Base-by-base conservation (phyloP, 163 green algal species). In the Chlamydomonas reinhardtii region DNA sequence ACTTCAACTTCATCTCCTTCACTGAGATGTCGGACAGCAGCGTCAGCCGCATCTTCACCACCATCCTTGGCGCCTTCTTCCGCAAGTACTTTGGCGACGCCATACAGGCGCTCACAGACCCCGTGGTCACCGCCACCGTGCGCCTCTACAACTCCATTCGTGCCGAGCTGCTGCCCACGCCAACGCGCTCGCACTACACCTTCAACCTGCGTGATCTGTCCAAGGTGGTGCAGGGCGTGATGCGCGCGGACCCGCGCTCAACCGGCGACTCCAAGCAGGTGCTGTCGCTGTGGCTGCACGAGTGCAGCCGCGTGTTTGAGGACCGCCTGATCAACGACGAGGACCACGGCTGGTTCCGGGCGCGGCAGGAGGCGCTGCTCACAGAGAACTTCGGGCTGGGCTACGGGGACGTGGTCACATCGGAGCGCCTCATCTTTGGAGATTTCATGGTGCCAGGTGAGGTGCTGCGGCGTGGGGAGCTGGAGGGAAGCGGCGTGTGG, bases 161-260 rank as follows among this genome's bases (percentile, higher is more conserved):
- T 16, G 88, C 65, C 29, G 90, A 97, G 87, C 90, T 98, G 85
- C 91, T 98, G 76, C 95, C 95, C 71, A 98, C 95, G 24, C 95
- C 95, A 19, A 92, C 88, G 31, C 96, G 96, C 87, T 91, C 69
- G 39, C 95, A 98, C 90, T 98, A 98, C 91, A 97, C 94, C 32
- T 98, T 97, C 94, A 98, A 98, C 91, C 88, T 97, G 80, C 90
- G 95, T 17, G 95, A 98, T 83, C 80, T 97, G 48, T 92, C 90
- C 62, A 95, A 95, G 84, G 93, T 97, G 72, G 89, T 97, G 48
- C 95, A 98, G 89, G 95, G 95, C 35, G 87, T 96, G 59, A 95
- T 97, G 94, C 88, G 95, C 32, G 94, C 92, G 27, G 94, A 97
- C 74, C 89, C 95, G 52, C 93, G 93, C 62, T 86, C 79, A 61